Evolutionary conservation across 2,329 filamentous ascomycete species (phyloP), one percentile per base, ranked within the genome.

Genomic region (Aspergillus quadrilineatus): DNA sequence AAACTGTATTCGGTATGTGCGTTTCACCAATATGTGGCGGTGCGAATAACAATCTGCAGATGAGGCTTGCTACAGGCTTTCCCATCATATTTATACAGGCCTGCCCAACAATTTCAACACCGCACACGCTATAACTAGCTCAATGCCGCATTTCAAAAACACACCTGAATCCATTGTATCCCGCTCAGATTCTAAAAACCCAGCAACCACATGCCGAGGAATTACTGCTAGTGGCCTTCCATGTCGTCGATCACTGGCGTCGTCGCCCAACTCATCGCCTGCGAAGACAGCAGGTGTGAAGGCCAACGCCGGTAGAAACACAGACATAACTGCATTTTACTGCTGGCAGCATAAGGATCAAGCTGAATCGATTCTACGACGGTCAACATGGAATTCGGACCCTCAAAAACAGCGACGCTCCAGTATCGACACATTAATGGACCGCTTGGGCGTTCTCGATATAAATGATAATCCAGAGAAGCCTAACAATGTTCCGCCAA

Each of bases 321-420:
- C 60, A 57, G 70, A 67, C 56, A 69, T 65, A 37, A 66, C 63
- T 42, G 73, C 59, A 61, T 82, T 87, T 49, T 97, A 92, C 76
- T 97, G 93, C 79, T 96, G 90, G 89, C 92, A 97, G 72, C 94
- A 99, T 77, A 92, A 90, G 70, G 90, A 94, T 56, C 94, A 99
- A 73, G 90, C 90, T 2, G 70, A 17, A 6, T 53, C 61, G 32
- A 44, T 53, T 9, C 14, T 47, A 32, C 51, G 45, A 4, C 30
- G 14, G 59, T 77, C 79, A 1, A 78, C 77, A 4, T 59, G 41
- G 45, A 55, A 57, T 9, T 4, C 42, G 17, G 50, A 44, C 8
- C 42, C 48, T n/a, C 77, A 82, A 4, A 80, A 84, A 6, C 83
- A 86, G 4, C 73, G 87, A 84, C 81, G 89, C 50, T 88, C 85